These are phyloP conservation scores for Camellia japonica DNA, from an alignment of 148 eudicot species.

Conservation along the genomic window DNA sequence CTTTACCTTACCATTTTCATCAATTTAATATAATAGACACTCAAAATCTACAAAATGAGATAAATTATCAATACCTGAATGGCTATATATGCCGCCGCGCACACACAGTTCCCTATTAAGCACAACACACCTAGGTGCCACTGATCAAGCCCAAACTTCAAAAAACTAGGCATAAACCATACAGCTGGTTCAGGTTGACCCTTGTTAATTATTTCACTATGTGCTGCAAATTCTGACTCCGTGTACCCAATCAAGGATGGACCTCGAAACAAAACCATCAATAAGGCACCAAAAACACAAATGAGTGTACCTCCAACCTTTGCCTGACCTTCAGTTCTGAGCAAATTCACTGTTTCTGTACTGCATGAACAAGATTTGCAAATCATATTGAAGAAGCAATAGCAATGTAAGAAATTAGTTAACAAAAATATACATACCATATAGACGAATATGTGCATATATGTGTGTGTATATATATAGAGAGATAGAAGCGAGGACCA, in stretches of 20 bases:
- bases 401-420: neutral
- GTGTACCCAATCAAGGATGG: conserved; percentile 63
- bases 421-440: neutral
- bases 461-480: neutral
- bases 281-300: conserved; percentile 84
- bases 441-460: neutral
- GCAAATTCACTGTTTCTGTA: conserved; percentile 87
- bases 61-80: conserved; percentile 58
- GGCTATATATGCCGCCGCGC: conserved; percentile 90
- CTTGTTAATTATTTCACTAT: conserved; percentile 57
- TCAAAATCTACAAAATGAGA: neutral
- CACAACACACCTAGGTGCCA: conserved; percentile 91
- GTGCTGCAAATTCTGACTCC: conserved; percentile 38
- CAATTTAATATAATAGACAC: neutral
- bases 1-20: neutral
- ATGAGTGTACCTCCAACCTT: conserved; percentile 82
- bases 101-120: conserved; percentile 91
- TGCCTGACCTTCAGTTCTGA: conserved; percentile 68
- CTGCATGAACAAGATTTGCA: conserved; percentile 58
- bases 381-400: conserved; percentile 17
- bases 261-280: conserved; percentile 85
- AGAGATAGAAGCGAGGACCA: neutral
- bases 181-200: conserved; percentile 86
- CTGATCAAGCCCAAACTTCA: conserved; percentile 60
- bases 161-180: conserved; percentile 55